Conservation (phyloP, 2,329 filamentous ascomycete genomes). For the Exophiala viscosa region DNA sequence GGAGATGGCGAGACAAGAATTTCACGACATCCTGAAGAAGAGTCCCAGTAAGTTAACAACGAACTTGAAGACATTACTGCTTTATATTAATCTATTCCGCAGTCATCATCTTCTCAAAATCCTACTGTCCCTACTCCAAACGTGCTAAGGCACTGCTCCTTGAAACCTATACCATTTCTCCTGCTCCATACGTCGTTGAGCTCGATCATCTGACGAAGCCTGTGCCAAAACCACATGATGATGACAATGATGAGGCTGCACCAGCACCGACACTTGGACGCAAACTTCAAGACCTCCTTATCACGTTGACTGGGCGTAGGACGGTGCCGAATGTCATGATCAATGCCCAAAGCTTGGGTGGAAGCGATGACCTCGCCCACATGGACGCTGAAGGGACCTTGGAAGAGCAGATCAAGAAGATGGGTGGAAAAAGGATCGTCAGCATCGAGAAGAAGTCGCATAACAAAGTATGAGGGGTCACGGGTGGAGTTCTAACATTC, state of each 20-base stretch:
- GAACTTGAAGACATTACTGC: not conserved
- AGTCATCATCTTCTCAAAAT: conserved; percentile 97
- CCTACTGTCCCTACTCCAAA: conserved; percentile 82
- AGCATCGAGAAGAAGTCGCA: conserved; percentile 19
- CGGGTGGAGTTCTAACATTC: not conserved
- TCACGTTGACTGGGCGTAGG: conserved; percentile 68
- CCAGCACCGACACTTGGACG: conserved; percentile 56
- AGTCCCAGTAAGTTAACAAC: conserved; percentile 64
- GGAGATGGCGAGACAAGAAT: conserved; percentile 63
- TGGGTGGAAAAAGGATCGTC: conserved; percentile 65
- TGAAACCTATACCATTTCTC: conserved; percentile 77
- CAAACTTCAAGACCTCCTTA: conserved; percentile 68
- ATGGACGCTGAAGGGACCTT: conserved; percentile 66
- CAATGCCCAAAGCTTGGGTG: conserved; percentile 83
- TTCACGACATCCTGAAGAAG: conserved; percentile 79
- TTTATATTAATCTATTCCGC: conserved; percentile 13
- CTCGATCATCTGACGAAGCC: conserved; percentile 64
- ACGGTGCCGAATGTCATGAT: conserved; percentile 93
- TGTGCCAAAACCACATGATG: conserved; percentile 16
- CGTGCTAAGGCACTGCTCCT: conserved; percentile 82
- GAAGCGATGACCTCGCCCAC: conserved; percentile 76
- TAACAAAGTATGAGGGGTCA: not conserved
- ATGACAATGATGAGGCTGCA: conserved; percentile 15
- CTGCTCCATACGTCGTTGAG: conserved; percentile 82
- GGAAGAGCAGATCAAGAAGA: conserved; percentile 64